A percentile compares a stretch with the other conserved stretches of the same genome.
phyloP scores from a whole-genome alignment of 768 basidiomycete genomes.

The Candolleomyces efflorescens region DNA sequence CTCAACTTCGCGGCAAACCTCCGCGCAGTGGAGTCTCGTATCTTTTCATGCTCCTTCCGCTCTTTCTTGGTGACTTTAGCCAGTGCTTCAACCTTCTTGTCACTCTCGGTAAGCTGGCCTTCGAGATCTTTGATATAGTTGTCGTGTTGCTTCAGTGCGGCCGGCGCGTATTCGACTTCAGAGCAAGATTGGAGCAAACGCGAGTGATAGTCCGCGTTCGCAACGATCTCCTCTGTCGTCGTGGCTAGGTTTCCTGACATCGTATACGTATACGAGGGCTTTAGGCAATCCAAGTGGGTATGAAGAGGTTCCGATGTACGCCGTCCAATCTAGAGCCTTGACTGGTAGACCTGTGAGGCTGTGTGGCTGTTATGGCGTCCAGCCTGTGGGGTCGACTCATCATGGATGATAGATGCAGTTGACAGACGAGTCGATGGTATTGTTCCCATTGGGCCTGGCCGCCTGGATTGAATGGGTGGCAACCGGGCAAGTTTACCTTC shows the following conservation, averaged over 20 bases:
- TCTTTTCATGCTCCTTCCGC: constrained; percentile 36
- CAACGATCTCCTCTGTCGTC: constrained; percentile 26
- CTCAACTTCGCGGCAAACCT: constrained; percentile 35
- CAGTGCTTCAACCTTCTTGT: constrained; percentile 23
- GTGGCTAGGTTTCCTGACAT: not conserved
- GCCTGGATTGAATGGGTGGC: too few species aligned
- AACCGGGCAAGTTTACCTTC: too few species aligned
- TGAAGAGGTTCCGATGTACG: too few species aligned
- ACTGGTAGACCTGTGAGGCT: too few species aligned
- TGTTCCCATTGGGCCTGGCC: too few species aligned
- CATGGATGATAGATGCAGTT: too few species aligned
- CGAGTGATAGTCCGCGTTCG: constrained; percentile 35
- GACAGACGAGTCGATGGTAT: too few species aligned
- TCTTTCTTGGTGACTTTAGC: constrained; percentile 39
- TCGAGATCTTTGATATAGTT: constrained; percentile 32
- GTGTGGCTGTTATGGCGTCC: too few species aligned
- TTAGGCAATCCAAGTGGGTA: not conserved
- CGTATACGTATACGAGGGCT: not conserved
- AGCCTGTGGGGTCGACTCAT: too few species aligned
- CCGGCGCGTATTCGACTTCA: constrained; percentile 35
- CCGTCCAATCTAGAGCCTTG: too few species aligned
- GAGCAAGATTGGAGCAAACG: constrained; percentile 29
- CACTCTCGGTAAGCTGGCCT: constrained; percentile 18
- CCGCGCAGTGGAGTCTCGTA: constrained; percentile 36
- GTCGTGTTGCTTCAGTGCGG: constrained; percentile 33